Evolutionary conservation across 352 stramenopile genomes (phyloP), one percentile per base, ranked within the genome.

Genomic region (Plasmopara muralis): DNA sequence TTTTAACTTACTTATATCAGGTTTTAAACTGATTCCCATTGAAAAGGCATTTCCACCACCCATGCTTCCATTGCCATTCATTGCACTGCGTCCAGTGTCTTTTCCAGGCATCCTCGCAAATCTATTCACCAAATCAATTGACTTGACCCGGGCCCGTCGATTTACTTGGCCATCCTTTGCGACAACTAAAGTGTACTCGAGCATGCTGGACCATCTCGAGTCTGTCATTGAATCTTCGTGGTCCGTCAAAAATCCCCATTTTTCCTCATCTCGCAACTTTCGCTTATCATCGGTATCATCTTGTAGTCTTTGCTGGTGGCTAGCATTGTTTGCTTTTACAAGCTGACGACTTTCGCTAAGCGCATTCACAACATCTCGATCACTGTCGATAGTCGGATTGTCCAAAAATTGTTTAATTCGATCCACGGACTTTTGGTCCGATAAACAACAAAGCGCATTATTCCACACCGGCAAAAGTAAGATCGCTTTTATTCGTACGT

Each of bases 91-190:
- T 5, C 68, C 65, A 2, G 72, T 76, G 39, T 89, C 78, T 62
- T 85, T 89, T 4, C 72, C 74, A 29, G 80, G 70, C 0, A 72
- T 43, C 13, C 66, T 50, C 10, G 57, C 60, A 9, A 92, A 67
- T 56, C 89, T 89, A 50, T 84, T 92, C 18, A 81, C 68, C 8
- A 92, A 64, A 44, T 92, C 82, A 7, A 92, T 72, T 2, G 76
- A 89, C 68, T 92, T 92, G 41, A 92, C 82, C 4, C 79, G 75
- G 18, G 82, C 82, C 43, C 82, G 68, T 30, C 79, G 82, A 37
- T 89, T 76, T n/a, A 92, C 79, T 56, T 92, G 82, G 2, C 82
- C 82, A 25, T 92, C 82, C 43, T 89, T 92, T 13, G 77, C 82
- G 5, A 92, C 82, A 12, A 89, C 77, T 14, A 92, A 55, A 25